A percentile compares a stretch with the other conserved stretches of the same genome.
Conservation (phyloP, 2,329 filamentous ascomycete species). For the Colletotrichum spaethianum region DNA sequence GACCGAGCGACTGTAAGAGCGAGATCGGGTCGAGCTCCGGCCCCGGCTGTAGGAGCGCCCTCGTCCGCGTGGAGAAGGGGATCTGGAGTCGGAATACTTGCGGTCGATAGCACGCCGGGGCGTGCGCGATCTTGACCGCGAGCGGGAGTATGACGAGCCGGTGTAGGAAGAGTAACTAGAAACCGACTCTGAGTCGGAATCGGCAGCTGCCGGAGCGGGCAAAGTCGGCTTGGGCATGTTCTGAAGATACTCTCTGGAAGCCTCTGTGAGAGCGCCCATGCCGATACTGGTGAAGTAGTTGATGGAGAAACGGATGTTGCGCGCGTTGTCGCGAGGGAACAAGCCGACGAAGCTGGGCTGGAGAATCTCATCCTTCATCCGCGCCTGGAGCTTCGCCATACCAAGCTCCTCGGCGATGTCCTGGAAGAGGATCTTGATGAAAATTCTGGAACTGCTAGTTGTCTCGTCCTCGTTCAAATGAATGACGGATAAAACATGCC, state of each 20-base stretch:
- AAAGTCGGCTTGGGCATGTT: slow-evolving; percentile 89
- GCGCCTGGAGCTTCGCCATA: slow-evolving; percentile 82
- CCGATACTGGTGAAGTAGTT: slow-evolving; percentile 99
- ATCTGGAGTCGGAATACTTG: slow-evolving; percentile 53
- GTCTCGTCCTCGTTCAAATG: slow-evolving; percentile 98
- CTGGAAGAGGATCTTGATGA: slow-evolving; percentile 98
- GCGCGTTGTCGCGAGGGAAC: slow-evolving; percentile 90
- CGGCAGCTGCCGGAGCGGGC: slow-evolving; percentile 73
- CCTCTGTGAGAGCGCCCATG: slow-evolving; percentile 94
- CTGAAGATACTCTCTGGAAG: slow-evolving; percentile 91
- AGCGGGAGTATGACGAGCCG: slow-evolving; percentile 72
- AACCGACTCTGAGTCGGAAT: slow-evolving; percentile 79
- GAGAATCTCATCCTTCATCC: slow-evolving; percentile 84
- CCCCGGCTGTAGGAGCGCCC: slow-evolving; percentile 49
- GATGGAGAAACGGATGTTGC: slow-evolving; percentile 96
- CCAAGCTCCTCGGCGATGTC: slow-evolving; percentile 91
- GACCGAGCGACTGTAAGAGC: slow-evolving; percentile 48
- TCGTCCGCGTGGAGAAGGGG: slow-evolving; percentile 47
- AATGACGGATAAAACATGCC: slow-evolving; percentile 88
- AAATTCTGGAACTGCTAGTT: slow-evolving; percentile 95
- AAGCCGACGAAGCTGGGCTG: slow-evolving; percentile 85
- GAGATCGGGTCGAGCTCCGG: slow-evolving; percentile 55
- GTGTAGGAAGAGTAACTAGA: slow-evolving; percentile 86
- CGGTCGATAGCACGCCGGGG: slow-evolving; percentile 53
- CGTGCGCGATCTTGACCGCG: slow-evolving; percentile 62